Evolutionary conservation across 192 early-diverging fungal species (phyloP).

Genomic region (Backusella tarrabulga): DNA sequence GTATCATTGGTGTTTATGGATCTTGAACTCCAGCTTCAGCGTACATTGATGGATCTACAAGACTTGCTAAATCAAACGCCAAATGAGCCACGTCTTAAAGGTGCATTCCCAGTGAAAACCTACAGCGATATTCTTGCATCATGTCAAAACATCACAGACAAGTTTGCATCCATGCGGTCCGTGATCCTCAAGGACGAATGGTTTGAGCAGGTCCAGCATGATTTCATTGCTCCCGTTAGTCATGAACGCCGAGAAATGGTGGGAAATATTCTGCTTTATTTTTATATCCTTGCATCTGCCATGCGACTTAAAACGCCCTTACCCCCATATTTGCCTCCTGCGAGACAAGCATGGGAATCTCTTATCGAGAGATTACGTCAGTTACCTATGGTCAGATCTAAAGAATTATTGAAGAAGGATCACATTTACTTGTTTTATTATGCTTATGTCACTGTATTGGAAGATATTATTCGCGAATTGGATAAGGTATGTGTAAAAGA

Average conservation of each 20-base stretch:
- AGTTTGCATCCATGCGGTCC: constrained; percentile 71
- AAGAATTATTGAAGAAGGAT: constrained; percentile 44
- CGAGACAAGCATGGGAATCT: constrained; percentile 54
- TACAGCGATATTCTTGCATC: constrained; percentile 67
- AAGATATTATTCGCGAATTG: constrained; percentile 77
- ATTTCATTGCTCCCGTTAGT: constrained; percentile 61
- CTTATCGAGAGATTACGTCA: constrained; percentile 62
- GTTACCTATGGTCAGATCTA: constrained; percentile 45
- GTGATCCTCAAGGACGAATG: constrained; percentile 60
- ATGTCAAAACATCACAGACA: constrained; percentile 75
- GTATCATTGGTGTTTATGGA: constrained; percentile 63
- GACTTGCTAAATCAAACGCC: constrained; percentile 65
- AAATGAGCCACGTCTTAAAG: constrained; percentile 82
- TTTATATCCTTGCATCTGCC: constrained; percentile 80
- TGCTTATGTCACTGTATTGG: constrained; percentile 70
- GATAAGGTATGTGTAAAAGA: constrained; percentile 36
- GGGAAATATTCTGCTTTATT: constrained; percentile 66
- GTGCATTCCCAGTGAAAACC: constrained; percentile 62
- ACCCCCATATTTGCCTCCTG: constrained; percentile 75
- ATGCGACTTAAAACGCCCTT: constrained; percentile 76
- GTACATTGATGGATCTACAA: constrained; percentile 58
- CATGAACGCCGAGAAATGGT: constrained; percentile 64
- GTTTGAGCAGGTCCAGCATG: constrained; percentile 45
- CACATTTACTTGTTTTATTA: constrained; percentile 76
- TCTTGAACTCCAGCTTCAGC: constrained; percentile 66